Base-by-base conservation (phyloP, 495 filamentous ascomycete genomes). In the Aspergillus ostianus region DNA sequence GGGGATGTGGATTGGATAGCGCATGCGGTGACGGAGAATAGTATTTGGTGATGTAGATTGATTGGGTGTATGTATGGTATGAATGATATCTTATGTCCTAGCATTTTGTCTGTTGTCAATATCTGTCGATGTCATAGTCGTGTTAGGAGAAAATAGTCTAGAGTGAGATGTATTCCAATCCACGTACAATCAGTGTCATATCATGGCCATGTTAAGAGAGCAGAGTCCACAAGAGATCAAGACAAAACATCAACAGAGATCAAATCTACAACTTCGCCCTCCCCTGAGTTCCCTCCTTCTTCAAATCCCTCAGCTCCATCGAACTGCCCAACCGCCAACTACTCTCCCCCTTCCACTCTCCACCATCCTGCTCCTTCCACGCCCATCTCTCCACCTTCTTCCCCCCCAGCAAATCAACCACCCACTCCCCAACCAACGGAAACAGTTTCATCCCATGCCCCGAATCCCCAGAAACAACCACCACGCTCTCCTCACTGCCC, bases 381-480 rank as follows among this genome's bases (percentile, higher is more conserved):
- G 69, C 57, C 80, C 80, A 83, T 19, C 77, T 66, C 7, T 61
- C 36, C n/a, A 71, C 49, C 17, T 64, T 58, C 3, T 54, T 18
- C 6, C 61, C 62, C 56, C 69, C 66, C 7, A 81, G 53, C 18
- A 84, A 61, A 54, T 72, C 67, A 29, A 61, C 63, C 17, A 84
- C 77, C 73, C 77, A 82, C 19, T 68, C 63, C 0, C 83, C 84
- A 19, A 82, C 63, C 58, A 82, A 72, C 1, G 83, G 83, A 45
- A 85, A 68, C 78, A 84, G 82, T 69, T 85, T 85, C 65, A 85
- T 84, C 4, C 69, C 79, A 63, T 84, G 81, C 4, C 76, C 81
- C 19, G 79, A 82, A 52, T 82, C 82, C 13, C 81, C 82, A 4
- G 77, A 79, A 36, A 76, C 26, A 8, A 79, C 58, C 6, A 84